Evolutionary conservation across 768 basidiomycete species (phyloP).

Genomic region (Brasilioporus rufonigricans): DNA sequence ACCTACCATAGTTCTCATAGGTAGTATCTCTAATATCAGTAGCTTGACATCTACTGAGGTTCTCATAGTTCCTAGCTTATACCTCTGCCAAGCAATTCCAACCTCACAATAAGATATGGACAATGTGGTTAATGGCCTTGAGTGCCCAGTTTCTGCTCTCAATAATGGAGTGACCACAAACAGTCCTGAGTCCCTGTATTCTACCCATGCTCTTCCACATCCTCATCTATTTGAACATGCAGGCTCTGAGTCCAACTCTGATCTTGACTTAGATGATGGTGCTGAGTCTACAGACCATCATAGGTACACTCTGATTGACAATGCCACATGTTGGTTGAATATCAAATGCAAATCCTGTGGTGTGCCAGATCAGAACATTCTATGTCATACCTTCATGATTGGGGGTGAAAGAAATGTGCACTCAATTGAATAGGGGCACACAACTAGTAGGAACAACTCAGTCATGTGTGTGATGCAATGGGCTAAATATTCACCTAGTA

Average conservation of each 20-base stretch:
- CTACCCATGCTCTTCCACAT: background rate
- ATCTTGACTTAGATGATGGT: background rate
- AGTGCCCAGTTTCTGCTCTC: background rate
- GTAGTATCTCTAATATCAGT: too few relatives aligned
- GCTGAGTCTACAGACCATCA: background rate
- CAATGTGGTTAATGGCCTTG: background rate
- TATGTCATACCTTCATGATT: background rate
- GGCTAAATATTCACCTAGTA: too few relatives aligned
- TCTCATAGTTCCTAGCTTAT: too few relatives aligned
- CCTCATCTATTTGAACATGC: background rate
- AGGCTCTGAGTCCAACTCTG: background rate
- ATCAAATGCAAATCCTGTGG: background rate
- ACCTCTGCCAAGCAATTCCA: too few relatives aligned
- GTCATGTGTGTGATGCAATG: too few relatives aligned
- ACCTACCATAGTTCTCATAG: too few relatives aligned
- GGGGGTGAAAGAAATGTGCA: too few relatives aligned
- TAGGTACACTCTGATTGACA: background rate
- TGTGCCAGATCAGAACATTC: background rate
- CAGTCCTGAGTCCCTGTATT: background rate
- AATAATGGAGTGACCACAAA: background rate
- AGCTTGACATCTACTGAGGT: too few relatives aligned
- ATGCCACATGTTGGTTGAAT: background rate
- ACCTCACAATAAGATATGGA: too few relatives aligned
- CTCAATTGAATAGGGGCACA: too few relatives aligned
- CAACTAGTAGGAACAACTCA: too few relatives aligned